Conservation (phyloP, 352 stramenopile species). For the Phytophthora fragariae region DNA sequence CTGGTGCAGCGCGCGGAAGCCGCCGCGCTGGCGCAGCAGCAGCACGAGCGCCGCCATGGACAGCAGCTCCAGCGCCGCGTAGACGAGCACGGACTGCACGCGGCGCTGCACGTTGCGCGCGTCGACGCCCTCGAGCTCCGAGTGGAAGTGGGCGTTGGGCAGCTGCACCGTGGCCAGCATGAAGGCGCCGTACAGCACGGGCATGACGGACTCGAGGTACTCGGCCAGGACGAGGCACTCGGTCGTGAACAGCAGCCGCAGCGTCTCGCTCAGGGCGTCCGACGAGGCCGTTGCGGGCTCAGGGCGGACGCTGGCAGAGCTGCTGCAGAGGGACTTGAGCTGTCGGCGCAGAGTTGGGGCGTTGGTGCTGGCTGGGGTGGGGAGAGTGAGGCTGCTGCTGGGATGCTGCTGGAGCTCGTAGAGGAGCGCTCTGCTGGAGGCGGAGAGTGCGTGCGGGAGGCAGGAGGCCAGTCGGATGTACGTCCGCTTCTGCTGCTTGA, state of each 20-base stretch:
- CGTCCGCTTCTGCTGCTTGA: conserved; percentile 4
- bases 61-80: conserved; percentile 27
- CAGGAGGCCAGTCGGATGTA: conserved; percentile 14
- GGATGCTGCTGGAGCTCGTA: conserved; percentile 4
- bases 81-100: conserved; percentile 24
- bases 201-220: conserved; percentile 47
- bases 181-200: conserved; percentile 34
- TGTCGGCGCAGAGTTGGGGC: background rate
- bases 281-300: background rate
- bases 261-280: conserved; percentile 3
- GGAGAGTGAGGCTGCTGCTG: background rate
- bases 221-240: conserved; percentile 46
- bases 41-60: conserved; percentile 22
- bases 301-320: background rate
- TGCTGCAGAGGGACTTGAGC: background rate
- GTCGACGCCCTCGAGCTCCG: conserved; percentile 12
- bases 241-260: conserved; percentile 34
- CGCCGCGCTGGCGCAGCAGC: conserved; percentile 5
- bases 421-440: background rate
- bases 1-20: conserved; percentile 20
- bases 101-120: background rate
- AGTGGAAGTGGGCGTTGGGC: conserved; percentile 22
- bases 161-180: conserved; percentile 27
- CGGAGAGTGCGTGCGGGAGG: conserved; percentile 2
- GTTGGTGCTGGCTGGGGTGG: background rate